Conservation (phyloP, 352 stramenopile species). For the Blastocystis sp. region DNA sequence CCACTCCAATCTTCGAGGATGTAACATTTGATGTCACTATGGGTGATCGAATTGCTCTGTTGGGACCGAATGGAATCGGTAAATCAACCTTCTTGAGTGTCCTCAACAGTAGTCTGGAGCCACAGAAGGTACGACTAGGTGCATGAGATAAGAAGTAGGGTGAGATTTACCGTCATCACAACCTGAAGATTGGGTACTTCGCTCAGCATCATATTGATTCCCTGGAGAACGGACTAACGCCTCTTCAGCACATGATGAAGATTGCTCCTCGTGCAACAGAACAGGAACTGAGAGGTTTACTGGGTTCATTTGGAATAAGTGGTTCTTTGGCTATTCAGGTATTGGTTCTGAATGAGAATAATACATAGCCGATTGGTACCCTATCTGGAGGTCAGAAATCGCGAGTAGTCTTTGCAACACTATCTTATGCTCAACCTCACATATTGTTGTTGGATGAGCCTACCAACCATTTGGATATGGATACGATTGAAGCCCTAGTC, state of each 20-base stretch:
- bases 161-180: constrained; percentile 70
- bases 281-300: constrained; percentile 73
- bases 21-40: constrained; percentile 88
- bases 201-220: constrained; percentile 73
- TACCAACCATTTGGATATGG: constrained; percentile 87
- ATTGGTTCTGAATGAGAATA: neutral
- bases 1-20: constrained; percentile 83
- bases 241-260: constrained; percentile 75
- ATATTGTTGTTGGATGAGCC: constrained; percentile 86
- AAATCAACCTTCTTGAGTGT: constrained; percentile 95
- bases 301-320: constrained; percentile 72
- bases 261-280: constrained; percentile 19
- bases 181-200: constrained; percentile 71
- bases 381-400: constrained; percentile 90
- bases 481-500: constrained; percentile 84
- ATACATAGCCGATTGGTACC: constrained; percentile 82
- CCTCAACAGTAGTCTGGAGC: constrained; percentile 83
- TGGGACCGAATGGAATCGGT: constrained; percentile 93
- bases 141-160: neutral
- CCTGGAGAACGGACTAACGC: constrained; percentile 77
- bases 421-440: constrained; percentile 77
- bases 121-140: constrained; percentile 69
- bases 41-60: constrained; percentile 90
- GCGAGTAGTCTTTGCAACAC: constrained; percentile 77
- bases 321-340: constrained; percentile 72